Base-by-base conservation (phyloP, 2,329 filamentous ascomycete species). In the Mariannaea sp. region DNA sequence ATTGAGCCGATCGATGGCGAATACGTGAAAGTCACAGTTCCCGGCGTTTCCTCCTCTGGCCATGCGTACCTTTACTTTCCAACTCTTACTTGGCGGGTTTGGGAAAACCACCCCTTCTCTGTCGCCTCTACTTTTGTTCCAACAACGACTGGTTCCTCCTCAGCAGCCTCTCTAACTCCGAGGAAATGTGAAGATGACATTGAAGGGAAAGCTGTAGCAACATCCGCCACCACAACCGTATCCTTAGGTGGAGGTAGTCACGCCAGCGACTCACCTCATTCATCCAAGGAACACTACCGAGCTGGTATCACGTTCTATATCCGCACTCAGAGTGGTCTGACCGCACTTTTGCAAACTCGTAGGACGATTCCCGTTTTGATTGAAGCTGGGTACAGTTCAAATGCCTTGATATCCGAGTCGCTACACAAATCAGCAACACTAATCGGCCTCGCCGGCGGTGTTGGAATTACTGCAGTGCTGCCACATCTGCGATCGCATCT, bases 51-150 rank as follows among this genome's bases (percentile, higher is more conserved):
- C 33, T 78, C 71, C 68, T 60, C 56, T n/a, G 4, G 69, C 3
- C 73, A 78, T 43, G 74, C 68, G 0, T 82, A 80, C 51, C 65
- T 75, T 0, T 80, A 80, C 61, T 81, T 83, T 58, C 79, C 80
- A 0, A 75, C 73, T 0, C 59, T 80, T 1, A 72, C 49, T 2
- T 60, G 65, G 56, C 66, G 71, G 7, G 59, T 68, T 0, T 83
- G 80, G 79, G 79, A 82, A 61, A 82, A 79, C 39, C 81, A 83
- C 59, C 80, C 80, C 0, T 83, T 83, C 59, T 80, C 77, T 1
- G 13, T 32, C 29, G 29, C 29, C 13, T 32, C 29, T 5, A 32
- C 29, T 5, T 5, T 32, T 32, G 7, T 32, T 12, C 29, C 29
- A 6, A 4, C 29, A n/a, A n/a, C n/a, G n/a, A n/a, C n/a, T n/a